Conservation (phyloP, 768 basidiomycete species). For the Auricularia heimuer region DNA sequence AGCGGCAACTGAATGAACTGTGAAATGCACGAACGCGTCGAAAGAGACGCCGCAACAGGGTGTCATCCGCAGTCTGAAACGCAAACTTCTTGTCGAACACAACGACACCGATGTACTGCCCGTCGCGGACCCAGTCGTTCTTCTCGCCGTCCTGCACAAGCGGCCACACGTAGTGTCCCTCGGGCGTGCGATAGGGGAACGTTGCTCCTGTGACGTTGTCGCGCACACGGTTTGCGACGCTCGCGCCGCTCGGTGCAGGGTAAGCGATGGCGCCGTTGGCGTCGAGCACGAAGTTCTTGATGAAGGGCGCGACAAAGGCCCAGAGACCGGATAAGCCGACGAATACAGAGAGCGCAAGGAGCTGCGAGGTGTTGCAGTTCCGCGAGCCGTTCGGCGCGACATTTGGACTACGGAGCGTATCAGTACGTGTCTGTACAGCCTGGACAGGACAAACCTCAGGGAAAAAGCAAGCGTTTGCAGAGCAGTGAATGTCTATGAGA, state of each 20-base stretch:
- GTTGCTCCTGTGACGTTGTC: not conserved
- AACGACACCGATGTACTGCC: too few relatives aligned
- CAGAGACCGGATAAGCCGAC: not conserved
- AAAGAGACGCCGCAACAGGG: not conserved
- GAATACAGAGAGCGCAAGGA: not conserved
- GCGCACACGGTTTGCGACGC: not conserved
- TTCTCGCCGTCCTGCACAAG: not conserved
- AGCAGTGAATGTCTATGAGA: not conserved
- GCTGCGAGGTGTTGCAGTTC: not conserved
- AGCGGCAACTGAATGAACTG: not conserved
- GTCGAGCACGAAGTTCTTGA: constrained; percentile 1
- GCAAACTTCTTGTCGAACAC: too few relatives aligned
- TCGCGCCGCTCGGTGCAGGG: not conserved
- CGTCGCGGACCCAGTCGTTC: not conserved
- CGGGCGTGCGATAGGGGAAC: not conserved
- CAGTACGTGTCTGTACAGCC: not conserved
- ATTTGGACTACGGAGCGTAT: not conserved
- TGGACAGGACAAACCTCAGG: not conserved
- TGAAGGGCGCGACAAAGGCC: not conserved
- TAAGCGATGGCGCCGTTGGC: not conserved
- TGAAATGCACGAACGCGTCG: not conserved
- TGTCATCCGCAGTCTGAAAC: too few relatives aligned
- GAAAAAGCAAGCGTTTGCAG: not conserved
- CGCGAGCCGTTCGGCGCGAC: not conserved
- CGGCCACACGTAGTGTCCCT: not conserved